These are phyloP conservation scores for Hansenula sp. DNA, from an alignment of 1,139 yeast species.

Conservation along the genomic window DNA sequence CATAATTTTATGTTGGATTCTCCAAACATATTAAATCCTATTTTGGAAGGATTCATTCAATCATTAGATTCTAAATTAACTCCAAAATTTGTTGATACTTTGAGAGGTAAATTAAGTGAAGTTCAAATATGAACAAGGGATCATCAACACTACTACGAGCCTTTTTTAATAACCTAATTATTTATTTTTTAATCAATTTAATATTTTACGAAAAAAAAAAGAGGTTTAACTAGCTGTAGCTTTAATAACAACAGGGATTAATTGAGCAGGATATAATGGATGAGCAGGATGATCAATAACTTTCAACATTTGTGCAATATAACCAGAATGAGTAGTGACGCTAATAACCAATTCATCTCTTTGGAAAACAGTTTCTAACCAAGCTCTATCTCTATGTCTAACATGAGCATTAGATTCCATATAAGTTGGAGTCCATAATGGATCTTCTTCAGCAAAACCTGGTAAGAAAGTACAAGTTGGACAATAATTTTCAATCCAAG, in stretches of 20 bases:
- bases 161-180: too few species aligned
- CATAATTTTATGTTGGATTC: slow-evolving; percentile 19
- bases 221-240: too few species aligned
- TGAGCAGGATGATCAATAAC: slow-evolving; percentile 52
- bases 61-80: not conserved
- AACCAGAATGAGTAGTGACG: slow-evolving; percentile 61
- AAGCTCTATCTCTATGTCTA: slow-evolving; percentile 40
- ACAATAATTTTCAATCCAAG: slow-evolving; percentile 35
- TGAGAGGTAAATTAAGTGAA: too few species aligned
- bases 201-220: too few species aligned
- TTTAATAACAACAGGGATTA: slow-evolving; percentile 57
- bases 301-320: slow-evolving; percentile 47
- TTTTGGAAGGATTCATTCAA: not conserved
- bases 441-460: slow-evolving; percentile 46
- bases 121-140: too few species aligned
- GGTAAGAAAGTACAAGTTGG: slow-evolving; percentile 35
- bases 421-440: slow-evolving; percentile 33
- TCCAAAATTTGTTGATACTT: not conserved
- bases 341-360: slow-evolving; percentile 37
- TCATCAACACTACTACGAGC: too few species aligned
- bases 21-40: slow-evolving; percentile 7
- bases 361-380: slow-evolving; percentile 48
- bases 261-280: slow-evolving; percentile 59
- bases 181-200: too few species aligned
- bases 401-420: slow-evolving; percentile 49